Conservation (phyloP, 148 eudicot genomes). For the Spergularia marina region DNA sequence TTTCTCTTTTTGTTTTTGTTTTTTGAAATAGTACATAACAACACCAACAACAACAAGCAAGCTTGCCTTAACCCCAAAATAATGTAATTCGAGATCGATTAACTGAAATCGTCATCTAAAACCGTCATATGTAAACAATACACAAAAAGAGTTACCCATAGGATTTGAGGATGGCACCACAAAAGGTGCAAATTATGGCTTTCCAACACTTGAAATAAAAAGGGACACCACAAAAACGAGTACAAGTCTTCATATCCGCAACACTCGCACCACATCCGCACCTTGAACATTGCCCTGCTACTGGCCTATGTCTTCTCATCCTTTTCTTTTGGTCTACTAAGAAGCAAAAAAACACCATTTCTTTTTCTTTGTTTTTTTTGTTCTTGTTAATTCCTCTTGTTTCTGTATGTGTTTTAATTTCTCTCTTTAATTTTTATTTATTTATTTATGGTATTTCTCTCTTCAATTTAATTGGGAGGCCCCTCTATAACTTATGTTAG, state of each 20-base stretch:
- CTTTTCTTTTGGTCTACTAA: conserved; percentile 58
- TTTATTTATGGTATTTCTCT: no score
- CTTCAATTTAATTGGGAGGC: no score
- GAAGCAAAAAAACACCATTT: conserved; percentile 60
- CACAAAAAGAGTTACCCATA: conserved; percentile 25
- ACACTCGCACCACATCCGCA: conserved; percentile 63
- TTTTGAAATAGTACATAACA: no score
- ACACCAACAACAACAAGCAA: no score
- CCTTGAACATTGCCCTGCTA: conserved; percentile 59
- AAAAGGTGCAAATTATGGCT: conserved; percentile 62
- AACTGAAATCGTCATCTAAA: not conserved
- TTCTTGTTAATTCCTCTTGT: not conserved
- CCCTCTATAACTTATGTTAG: no score
- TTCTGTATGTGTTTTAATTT: not conserved
- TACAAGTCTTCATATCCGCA: conserved; percentile 54
- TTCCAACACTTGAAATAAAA: conserved; percentile 57
- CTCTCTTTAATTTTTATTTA: not conserved
- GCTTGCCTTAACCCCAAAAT: not conserved
- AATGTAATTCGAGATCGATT: not conserved
- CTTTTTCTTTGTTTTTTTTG: not conserved
- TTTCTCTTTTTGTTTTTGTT: no score
- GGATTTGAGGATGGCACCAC: conserved; percentile 62
- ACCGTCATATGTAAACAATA: no score
- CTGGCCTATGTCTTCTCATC: conserved; percentile 45
- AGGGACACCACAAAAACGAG: conserved; percentile 57